Conservation (phyloP, 768 basidiomycete species). For the Paxillus ammoniavirescens region DNA sequence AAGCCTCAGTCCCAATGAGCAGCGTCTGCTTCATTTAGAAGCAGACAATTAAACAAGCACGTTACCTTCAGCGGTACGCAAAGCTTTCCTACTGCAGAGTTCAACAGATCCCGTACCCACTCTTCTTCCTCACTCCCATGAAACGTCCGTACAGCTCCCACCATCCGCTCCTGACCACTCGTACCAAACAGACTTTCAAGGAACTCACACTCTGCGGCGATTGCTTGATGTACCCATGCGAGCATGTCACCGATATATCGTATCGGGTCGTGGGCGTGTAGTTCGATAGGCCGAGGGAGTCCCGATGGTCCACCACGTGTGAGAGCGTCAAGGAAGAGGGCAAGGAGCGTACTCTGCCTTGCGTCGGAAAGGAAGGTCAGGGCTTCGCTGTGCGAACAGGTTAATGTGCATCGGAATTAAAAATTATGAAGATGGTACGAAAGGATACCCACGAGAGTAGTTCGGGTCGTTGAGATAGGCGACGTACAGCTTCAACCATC, state of each 20-base stretch:
- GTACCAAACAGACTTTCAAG: constrained; percentile 84
- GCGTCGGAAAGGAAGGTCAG: constrained; percentile 75
- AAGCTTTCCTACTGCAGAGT: constrained; percentile 77
- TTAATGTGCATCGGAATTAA: background rate
- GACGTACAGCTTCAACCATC: constrained; percentile 69
- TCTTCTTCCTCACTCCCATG: constrained; percentile 65
- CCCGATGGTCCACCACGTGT: constrained; percentile 87
- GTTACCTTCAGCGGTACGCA: constrained; percentile 85
- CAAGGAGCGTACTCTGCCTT: constrained; percentile 76
- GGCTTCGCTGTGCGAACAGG: constrained; percentile 55
- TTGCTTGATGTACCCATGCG: constrained; percentile 96
- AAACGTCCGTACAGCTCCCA: constrained; percentile 64
- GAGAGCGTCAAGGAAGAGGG: constrained; percentile 82
- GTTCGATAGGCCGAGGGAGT: constrained; percentile 88
- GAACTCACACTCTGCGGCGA: constrained; percentile 94
- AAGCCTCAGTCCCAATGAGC: background rate
- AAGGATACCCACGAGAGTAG: constrained; percentile 45
- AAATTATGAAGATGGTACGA: background rate
- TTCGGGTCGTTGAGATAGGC: constrained; percentile 77
- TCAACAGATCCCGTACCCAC: constrained; percentile 78
- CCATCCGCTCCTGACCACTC: constrained; percentile 55
- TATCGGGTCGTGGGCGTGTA: constrained; percentile 96
- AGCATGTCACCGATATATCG: constrained; percentile 98
- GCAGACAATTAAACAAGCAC: background rate
- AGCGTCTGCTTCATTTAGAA: background rate